A percentile compares a stretch with the other conserved stretches of the same genome.
These are phyloP conservation scores for Agaricus subrufescens DNA, from an alignment of 768 basidiomycete species.

Conservation along the genomic window DNA sequence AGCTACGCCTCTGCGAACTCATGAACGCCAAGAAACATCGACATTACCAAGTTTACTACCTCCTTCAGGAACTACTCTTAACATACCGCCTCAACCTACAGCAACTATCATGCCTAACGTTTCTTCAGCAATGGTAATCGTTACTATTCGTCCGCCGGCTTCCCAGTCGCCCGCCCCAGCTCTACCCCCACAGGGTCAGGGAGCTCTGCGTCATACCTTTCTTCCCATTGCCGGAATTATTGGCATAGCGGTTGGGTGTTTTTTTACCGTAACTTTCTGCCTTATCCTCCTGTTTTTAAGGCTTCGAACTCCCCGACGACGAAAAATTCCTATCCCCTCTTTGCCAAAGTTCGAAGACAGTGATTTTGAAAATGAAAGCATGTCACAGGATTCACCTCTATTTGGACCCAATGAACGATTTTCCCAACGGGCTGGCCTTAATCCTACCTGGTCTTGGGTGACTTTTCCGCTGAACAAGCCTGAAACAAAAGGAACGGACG, in stretches of 20 bases:
- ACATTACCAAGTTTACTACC: conserved; percentile 1
- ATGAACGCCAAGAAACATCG: not conserved
- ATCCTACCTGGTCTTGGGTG: conserved; percentile 53
- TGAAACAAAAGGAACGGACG: conserved; percentile 12
- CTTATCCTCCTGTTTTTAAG: conserved; percentile 43
- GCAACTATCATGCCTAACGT: not conserved
- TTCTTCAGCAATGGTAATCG: not conserved
- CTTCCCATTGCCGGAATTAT: conserved; percentile 25
- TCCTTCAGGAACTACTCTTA: conserved; percentile 12
- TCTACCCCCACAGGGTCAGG: not conserved
- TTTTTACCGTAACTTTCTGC: conserved; percentile 39
- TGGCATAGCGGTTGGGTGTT: conserved; percentile 48
- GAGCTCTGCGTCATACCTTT: not conserved
- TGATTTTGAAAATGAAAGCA: conserved; percentile 32
- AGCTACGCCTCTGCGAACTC: conserved; percentile 15
- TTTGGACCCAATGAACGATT: conserved; percentile 72
- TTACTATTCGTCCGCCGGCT: not conserved
- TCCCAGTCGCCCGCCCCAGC: not conserved
- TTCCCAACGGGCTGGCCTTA: conserved; percentile 37
- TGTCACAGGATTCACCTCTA: conserved; percentile 57
- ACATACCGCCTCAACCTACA: conserved; percentile 9
- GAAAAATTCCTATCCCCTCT: conserved; percentile 62
- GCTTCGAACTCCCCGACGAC: conserved; percentile 45
- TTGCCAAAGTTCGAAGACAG: conserved; percentile 66
- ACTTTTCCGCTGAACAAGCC: conserved; percentile 41